Evolutionary conservation across 768 basidiomycete genomes (phyloP).

Genomic region (Leccinum boreale): DNA sequence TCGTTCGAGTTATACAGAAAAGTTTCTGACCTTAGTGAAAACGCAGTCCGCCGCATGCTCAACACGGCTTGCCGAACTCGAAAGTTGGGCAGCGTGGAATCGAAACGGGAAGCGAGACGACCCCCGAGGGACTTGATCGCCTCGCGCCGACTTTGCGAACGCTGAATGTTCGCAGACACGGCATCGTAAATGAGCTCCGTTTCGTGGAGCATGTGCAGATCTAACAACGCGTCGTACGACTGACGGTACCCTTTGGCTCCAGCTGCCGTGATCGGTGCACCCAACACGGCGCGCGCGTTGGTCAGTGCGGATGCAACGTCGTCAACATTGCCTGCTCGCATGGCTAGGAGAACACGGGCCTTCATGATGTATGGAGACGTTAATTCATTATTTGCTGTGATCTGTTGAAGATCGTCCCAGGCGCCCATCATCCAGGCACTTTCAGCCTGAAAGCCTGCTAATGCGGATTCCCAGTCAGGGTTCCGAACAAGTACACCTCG

Average conservation of each 20-base stretch:
- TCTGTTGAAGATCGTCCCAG: slow-evolving; percentile 75
- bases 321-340: slow-evolving; percentile 53
- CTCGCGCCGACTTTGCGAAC: slow-evolving; percentile 38
- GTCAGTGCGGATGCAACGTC: slow-evolving; percentile 50
- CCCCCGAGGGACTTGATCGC: slow-evolving; percentile 37
- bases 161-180: slow-evolving; percentile 37
- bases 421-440: slow-evolving; percentile 96
- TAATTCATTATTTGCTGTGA: slow-evolving; percentile 49
- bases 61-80: slow-evolving; percentile 84
- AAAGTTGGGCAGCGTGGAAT: slow-evolving; percentile 82
- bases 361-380: slow-evolving; percentile 66
- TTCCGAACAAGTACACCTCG: slow-evolving; percentile 82
- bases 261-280: slow-evolving; percentile 77
- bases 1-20: neutral
- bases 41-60: slow-evolving; percentile 85
- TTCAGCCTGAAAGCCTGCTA: slow-evolving; percentile 86
- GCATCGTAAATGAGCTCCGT: slow-evolving; percentile 62
- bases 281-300: slow-evolving; percentile 69
- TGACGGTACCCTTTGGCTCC: slow-evolving; percentile 79
- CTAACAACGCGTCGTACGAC: slow-evolving; percentile 81
- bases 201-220: slow-evolving; percentile 86
- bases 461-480: slow-evolving; percentile 73
- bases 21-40: slow-evolving; percentile 60
- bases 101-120: slow-evolving; percentile 61
- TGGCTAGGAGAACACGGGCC: slow-evolving; percentile 75